These are phyloP conservation scores for Acanthamoeba culbertsoni DNA, from an alignment of 208 protist species.

Conservation along the genomic window DNA sequence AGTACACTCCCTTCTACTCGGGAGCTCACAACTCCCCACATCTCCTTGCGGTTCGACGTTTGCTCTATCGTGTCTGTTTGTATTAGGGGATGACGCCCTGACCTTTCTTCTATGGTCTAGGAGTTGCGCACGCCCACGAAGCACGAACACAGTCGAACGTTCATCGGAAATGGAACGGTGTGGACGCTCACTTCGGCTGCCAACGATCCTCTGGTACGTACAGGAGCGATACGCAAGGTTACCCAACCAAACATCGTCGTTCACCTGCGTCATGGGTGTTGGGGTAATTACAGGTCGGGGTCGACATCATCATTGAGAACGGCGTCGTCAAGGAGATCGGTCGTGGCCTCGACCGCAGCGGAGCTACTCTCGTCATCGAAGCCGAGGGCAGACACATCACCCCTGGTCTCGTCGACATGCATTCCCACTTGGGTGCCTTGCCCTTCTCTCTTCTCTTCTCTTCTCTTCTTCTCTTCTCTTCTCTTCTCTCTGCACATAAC, in stretches of 20 bases:
- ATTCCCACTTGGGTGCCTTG: slow-evolving; percentile 59
- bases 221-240: too few relatives aligned
- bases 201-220: not conserved
- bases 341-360: not conserved
- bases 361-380: not conserved
- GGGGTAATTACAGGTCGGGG: not conserved
- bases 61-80: not conserved
- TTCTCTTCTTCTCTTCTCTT: too few relatives aligned
- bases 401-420: slow-evolving; percentile 63
- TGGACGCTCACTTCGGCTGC: not conserved
- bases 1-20: not conserved
- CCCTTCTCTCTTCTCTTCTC: not conserved
- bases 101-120: too few relatives aligned
- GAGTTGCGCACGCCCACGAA: not conserved
- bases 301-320: slow-evolving; percentile 15
- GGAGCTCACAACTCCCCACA: not conserved
- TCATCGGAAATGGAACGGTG: not conserved
- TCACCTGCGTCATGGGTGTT: not conserved
- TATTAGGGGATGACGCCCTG: too few relatives aligned
- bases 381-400: slow-evolving; percentile 34
- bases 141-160: not conserved
- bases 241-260: too few relatives aligned
- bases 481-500: too few relatives aligned
- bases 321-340: not conserved
- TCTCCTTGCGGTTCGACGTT: not conserved